Percentiles rank a stretch among this genome's conserved stretches.
Evolutionary conservation across 108 stramenopile species (phyloP).

Genomic region (Skeletonema costatum): DNA sequence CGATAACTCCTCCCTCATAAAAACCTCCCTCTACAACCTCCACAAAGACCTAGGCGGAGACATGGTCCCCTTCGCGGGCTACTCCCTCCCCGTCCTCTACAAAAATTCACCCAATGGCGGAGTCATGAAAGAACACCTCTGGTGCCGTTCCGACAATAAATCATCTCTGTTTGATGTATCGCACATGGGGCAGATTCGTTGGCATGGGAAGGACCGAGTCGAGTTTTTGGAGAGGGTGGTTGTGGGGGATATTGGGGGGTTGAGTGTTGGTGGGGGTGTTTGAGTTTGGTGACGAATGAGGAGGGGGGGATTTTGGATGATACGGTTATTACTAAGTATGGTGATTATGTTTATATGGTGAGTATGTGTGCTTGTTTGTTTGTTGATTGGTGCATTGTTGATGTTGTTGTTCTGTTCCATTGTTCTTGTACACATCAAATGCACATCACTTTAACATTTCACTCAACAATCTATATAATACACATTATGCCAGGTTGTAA

Average conservation of each 20-base stretch:
- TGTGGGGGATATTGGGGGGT: conserved; percentile 90
- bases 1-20: conserved; percentile 46
- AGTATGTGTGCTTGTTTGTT: background rate
- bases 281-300: conserved; percentile 91
- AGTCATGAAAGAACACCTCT: conserved; percentile 95
- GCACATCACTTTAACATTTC: background rate
- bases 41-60: conserved; percentile 93
- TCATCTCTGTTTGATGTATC: conserved; percentile 96
- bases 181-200: conserved; percentile 99
- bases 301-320: conserved; percentile 98
- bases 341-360: conserved; percentile 88
- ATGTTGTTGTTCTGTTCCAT: background rate
- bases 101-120: conserved; percentile 78
- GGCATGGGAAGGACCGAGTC: conserved; percentile 93
- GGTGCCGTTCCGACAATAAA: conserved; percentile 84
- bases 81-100: conserved; percentile 97
- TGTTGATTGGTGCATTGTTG: too few species aligned
- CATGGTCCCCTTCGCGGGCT: conserved; percentile 99
- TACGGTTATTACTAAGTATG: conserved; percentile 95
- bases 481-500: conserved; percentile 77
- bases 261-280: conserved; percentile 73
- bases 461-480: background rate
- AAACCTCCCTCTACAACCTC: conserved; percentile 90
- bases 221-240: conserved; percentile 91
- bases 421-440: background rate